Evolutionary conservation across 1,139 yeast genomes (phyloP).

Genomic region (Nadsonia commutata): DNA sequence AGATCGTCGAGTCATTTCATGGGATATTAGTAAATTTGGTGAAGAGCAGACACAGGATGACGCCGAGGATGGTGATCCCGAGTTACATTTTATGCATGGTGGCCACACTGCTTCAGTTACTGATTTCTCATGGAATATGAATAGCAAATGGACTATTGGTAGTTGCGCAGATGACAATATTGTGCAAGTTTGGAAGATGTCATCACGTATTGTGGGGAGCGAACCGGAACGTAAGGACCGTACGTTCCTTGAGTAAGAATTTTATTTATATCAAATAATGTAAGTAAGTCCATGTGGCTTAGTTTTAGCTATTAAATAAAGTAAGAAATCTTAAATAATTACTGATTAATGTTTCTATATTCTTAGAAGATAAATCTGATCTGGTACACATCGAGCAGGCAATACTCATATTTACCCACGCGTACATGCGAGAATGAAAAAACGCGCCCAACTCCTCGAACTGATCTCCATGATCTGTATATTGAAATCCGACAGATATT

Average conservation of each 20-base stretch:
- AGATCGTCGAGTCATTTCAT: slow-evolving; percentile 60
- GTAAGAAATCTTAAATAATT: too few species aligned
- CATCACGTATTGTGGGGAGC: neutral
- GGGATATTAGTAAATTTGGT: slow-evolving; percentile 42
- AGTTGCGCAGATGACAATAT: slow-evolving; percentile 83
- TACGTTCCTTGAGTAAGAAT: neutral
- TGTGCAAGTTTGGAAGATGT: slow-evolving; percentile 52
- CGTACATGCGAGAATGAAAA: neutral
- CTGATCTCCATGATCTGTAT: neutral
- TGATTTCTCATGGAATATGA: slow-evolving; percentile 68
- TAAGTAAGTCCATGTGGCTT: too few species aligned
- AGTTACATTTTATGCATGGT: slow-evolving; percentile 41
- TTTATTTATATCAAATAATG: too few species aligned
- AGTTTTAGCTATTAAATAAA: too few species aligned
- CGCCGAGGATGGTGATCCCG: slow-evolving; percentile 31
- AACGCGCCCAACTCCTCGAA: neutral
- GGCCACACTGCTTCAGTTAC: slow-evolving; percentile 86
- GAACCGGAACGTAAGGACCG: neutral
- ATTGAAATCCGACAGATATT: too few species aligned
- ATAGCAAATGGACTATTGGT: slow-evolving; percentile 59
- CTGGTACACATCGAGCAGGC: too few species aligned
- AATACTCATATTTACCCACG: neutral
- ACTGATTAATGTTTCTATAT: too few species aligned
- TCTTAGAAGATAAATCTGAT: too few species aligned
- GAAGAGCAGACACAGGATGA: slow-evolving; percentile 28